Conservation (phyloP, 2,329 filamentous ascomycete genomes). For the Massarina eburnea region DNA sequence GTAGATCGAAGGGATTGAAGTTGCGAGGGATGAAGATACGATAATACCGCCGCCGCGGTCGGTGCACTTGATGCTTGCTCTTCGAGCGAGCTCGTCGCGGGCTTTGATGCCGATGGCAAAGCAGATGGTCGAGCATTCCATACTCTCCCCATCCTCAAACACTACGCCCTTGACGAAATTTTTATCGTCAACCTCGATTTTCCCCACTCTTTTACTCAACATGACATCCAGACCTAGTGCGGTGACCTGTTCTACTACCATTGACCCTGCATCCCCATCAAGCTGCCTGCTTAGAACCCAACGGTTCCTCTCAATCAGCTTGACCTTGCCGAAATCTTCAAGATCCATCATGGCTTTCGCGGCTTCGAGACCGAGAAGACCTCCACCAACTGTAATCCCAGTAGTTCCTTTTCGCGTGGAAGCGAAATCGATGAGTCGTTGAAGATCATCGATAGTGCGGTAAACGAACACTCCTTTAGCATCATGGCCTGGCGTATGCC, state of each 20-base stretch:
- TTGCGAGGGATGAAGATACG: conserved; percentile 66
- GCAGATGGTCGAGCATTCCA: conserved; percentile 79
- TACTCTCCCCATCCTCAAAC: conserved; percentile 78
- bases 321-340: conserved; percentile 71
- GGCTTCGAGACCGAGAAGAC: conserved; percentile 81
- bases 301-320: conserved; percentile 76
- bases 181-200: conserved; percentile 66
- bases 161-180: conserved; percentile 72
- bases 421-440: conserved; percentile 74
- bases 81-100: conserved; percentile 73
- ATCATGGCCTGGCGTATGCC: conserved; percentile 73
- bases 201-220: conserved; percentile 72
- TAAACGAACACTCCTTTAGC: conserved; percentile 88
- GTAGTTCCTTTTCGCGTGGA: conserved; percentile 65
- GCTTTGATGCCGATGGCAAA: conserved; percentile 88
- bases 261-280: conserved; percentile 74
- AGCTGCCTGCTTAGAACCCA: conserved; percentile 85
- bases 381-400: conserved; percentile 80
- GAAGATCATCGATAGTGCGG: conserved; percentile 78
- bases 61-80: conserved; percentile 70
- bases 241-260: conserved; percentile 81
- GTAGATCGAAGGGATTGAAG: conserved; percentile 73
- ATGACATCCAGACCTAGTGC: conserved; percentile 79
- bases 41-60: conserved; percentile 76
- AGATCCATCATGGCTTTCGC: conserved; percentile 92